Evolutionary conservation across 345 rosid species (phyloP).

Genomic region (Cardamine occulta): DNA sequence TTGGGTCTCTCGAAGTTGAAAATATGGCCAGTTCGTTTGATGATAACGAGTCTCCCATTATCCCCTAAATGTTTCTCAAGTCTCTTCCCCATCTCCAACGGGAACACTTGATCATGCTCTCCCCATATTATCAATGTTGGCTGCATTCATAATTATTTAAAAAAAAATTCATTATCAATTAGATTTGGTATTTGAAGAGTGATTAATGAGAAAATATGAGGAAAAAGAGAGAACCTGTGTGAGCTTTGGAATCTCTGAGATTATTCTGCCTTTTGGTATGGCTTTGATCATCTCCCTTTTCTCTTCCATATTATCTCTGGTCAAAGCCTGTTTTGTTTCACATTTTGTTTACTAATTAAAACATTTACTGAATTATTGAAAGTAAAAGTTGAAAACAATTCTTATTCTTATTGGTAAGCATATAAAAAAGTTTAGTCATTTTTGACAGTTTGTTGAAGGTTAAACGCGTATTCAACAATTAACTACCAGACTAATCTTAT

Average conservation of each 20-base stretch:
- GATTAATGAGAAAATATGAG: not conserved
- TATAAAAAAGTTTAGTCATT: not conserved
- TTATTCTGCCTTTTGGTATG: slow-evolving; percentile 57
- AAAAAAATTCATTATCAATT: no score
- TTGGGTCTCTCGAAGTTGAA: slow-evolving; percentile 61
- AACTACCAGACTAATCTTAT: not conserved
- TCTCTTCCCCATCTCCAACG: slow-evolving; percentile 66
- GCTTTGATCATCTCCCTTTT: slow-evolving; percentile 60
- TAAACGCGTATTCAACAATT: not conserved
- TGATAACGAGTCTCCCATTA: slow-evolving; percentile 54
- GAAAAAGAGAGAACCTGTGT: slow-evolving; percentile 49
- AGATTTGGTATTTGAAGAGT: not conserved
- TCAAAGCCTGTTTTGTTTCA: slow-evolving; percentile 53
- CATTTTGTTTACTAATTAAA: not conserved
- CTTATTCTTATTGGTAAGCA: not conserved
- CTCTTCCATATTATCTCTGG: slow-evolving; percentile 52
- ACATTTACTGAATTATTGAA: not conserved
- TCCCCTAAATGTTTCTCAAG: slow-evolving; percentile 77
- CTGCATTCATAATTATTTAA: slow-evolving; percentile 41
- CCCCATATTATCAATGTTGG: slow-evolving; percentile 82
- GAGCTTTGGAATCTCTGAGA: slow-evolving; percentile 57
- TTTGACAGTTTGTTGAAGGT: not conserved
- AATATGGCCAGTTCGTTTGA: slow-evolving; percentile 72
- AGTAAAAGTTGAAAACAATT: not conserved
- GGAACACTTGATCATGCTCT: slow-evolving; percentile 71